A percentile compares a stretch with the other conserved stretches of the same genome.
These are phyloP conservation scores for Aspergillus uvarum DNA, from an alignment of 2,329 filamentous ascomycete species.

Conservation along the genomic window DNA sequence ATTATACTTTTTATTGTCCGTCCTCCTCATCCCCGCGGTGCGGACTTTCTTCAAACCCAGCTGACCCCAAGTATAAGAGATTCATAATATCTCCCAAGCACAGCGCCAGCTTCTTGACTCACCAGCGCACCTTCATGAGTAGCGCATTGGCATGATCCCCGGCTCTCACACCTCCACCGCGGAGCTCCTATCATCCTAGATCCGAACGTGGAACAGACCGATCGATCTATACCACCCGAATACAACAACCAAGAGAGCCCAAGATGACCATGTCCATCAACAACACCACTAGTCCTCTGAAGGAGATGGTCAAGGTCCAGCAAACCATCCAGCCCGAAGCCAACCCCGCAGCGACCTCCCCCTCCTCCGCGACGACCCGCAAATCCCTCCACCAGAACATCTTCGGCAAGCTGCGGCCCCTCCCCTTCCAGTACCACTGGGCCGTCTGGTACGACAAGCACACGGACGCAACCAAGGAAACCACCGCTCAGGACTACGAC, in stretches of 20 bases:
- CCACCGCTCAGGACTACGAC: constrained; percentile 24
- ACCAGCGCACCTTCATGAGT: background rate
- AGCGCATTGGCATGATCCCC: background rate
- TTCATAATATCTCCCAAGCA: background rate
- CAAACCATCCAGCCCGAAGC: background rate
- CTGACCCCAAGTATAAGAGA: background rate
- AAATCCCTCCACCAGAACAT: constrained; percentile 45
- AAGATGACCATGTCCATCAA: background rate
- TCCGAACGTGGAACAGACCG: background rate
- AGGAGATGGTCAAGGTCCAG: background rate
- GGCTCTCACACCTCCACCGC: background rate
- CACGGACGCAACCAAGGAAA: constrained; percentile 16
- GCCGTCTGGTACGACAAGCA: constrained; percentile 50
- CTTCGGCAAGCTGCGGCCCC: constrained; percentile 46
- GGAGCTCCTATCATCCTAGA: background rate
- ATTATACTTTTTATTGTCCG: background rate
- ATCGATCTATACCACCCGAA: background rate
- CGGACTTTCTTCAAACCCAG: background rate
- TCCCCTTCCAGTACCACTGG: constrained; percentile 51
- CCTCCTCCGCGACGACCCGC: constrained; percentile 23
- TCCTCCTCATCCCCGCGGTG: background rate
- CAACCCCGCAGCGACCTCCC: constrained; percentile 13
- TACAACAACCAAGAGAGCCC: background rate
- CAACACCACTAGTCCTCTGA: background rate
- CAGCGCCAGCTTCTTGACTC: background rate